Evolutionary conservation across 768 basidiomycete species (phyloP), one percentile per base, ranked within the genome.

Genomic region (Tricholomella constricta): DNA sequence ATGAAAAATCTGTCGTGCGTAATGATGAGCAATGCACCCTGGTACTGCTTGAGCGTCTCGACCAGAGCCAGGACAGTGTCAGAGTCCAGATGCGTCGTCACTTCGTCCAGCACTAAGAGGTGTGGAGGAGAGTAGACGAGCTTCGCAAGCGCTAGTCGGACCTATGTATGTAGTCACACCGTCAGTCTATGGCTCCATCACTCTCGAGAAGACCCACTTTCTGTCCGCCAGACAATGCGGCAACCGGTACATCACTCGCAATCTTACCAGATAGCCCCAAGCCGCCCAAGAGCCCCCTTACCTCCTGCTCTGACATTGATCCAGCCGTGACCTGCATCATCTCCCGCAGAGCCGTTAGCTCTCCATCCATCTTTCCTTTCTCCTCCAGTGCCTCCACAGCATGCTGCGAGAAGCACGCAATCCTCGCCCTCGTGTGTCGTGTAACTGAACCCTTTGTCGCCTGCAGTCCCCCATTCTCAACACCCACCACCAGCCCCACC

Each of bases 1-100:
- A 66, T 66, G 35, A 67, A 66, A 41, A 63, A 64, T 45, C 64
- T 47, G 45, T 89, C 87, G 61, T 89, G 87, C 40, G 82, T 85
- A 44, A 88, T 78, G n/a, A 87, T 69, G 9, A 86, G 68, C 26
- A 88, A 62, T 1, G 78, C 84, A 1, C 87, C 86, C 23, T 66
- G 68, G 58, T 76, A 88, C 12, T 63, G 65, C 43, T 72, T 72
- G 36, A 88, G 69, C 7, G 81, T 78, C 19, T 71, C 68, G 0
- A 81, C 78, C 2, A 89, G 68, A 0, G 80, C 81, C 52, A 76
- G 67, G 27, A 87, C 81, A 2, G 84, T 86, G 22, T 78, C 76
- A 36, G 76, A 72, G 64, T 89, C 86, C 37, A 89, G 67, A 68
- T 89, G 87, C n/a, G 86, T 80, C 40, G 86, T 85, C 4, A 85